phyloP scores from a whole-genome alignment of 2,329 filamentous ascomycete species.

The Colletotrichum paranaense region DNA sequence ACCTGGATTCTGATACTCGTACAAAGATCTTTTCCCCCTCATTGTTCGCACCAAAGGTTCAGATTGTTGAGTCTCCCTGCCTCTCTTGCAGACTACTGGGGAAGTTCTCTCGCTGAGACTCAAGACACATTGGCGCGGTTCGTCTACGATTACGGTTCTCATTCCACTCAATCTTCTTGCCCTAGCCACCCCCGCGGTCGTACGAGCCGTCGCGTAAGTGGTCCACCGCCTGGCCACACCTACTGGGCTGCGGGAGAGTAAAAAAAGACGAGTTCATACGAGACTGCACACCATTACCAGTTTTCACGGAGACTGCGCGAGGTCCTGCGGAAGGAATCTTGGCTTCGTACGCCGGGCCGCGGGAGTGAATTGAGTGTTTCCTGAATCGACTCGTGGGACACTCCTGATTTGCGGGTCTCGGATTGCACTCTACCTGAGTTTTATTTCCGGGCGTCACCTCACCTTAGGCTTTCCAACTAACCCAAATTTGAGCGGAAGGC shows the following conservation, averaged over 20 bases:
- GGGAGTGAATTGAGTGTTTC: not conserved
- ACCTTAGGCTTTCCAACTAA: not conserved
- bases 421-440: not conserved
- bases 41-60: not conserved
- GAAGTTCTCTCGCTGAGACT: not conserved
- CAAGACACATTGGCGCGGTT: slow-evolving; percentile 20
- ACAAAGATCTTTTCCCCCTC: not conserved
- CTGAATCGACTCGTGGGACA: not conserved
- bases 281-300: not conserved
- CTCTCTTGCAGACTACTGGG: not conserved
- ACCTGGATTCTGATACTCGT: slow-evolving; percentile 30
- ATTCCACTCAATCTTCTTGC: not conserved
- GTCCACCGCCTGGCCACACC: not conserved
- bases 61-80: not conserved
- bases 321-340: not conserved
- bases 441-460: not conserved
- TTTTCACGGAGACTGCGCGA: not conserved
- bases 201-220: not conserved
- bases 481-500: not conserved
- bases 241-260: not conserved
- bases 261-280: not conserved
- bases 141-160: not conserved
- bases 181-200: slow-evolving; percentile 15
- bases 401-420: not conserved
- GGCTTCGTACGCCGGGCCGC: not conserved